phyloP scores from a whole-genome alignment of 495 filamentous ascomycete genomes.

The Annulohypoxylon bovei region DNA sequence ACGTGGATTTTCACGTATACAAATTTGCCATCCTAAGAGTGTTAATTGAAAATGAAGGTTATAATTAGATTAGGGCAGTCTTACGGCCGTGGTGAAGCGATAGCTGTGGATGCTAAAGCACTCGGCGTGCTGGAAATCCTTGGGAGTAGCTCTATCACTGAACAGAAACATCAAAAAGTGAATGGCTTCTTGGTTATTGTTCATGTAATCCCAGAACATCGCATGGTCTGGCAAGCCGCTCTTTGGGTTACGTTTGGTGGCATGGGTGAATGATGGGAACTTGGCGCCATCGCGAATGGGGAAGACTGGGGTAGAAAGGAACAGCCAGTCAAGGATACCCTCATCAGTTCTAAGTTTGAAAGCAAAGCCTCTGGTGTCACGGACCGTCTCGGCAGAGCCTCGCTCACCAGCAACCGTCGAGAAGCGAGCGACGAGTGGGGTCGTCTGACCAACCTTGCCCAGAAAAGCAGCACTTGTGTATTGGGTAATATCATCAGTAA shows the following conservation, averaged over 20 bases:
- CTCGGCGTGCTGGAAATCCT: conserved; percentile 64
- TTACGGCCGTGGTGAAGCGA: conserved; percentile 62
- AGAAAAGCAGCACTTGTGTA: conserved; percentile 50
- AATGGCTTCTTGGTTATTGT: conserved; percentile 67
- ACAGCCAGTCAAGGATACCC: conserved; percentile 50
- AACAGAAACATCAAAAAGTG: conserved; percentile 76
- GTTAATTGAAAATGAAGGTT: too few species aligned
- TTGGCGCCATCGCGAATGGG: conserved; percentile 66
- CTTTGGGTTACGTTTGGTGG: conserved; percentile 73
- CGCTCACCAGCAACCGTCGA: conserved; percentile 71
- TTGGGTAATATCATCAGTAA: conserved; percentile 64
- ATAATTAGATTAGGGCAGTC: too few species aligned
- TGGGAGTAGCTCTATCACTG: conserved; percentile 72
- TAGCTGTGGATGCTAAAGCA: conserved; percentile 67
- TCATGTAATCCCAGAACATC: conserved; percentile 57
- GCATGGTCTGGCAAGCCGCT: conserved; percentile 62
- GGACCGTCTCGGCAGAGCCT: conserved; percentile 72
- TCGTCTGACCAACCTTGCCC: conserved; percentile 19
- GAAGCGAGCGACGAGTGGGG: conserved; percentile 61
- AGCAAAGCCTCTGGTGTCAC: conserved; percentile 74
- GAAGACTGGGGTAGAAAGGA: conserved; percentile 50
- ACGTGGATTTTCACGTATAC: conserved; percentile 68
- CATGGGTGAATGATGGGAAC: conserved; percentile 70
- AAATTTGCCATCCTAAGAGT: conserved; percentile 58
- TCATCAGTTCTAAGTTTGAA: conserved; percentile 65